A percentile compares a stretch with the other conserved stretches of the same genome.
phyloP scores from a whole-genome alignment of 495 filamentous ascomycete species.

The Daldinia loculata region DNA sequence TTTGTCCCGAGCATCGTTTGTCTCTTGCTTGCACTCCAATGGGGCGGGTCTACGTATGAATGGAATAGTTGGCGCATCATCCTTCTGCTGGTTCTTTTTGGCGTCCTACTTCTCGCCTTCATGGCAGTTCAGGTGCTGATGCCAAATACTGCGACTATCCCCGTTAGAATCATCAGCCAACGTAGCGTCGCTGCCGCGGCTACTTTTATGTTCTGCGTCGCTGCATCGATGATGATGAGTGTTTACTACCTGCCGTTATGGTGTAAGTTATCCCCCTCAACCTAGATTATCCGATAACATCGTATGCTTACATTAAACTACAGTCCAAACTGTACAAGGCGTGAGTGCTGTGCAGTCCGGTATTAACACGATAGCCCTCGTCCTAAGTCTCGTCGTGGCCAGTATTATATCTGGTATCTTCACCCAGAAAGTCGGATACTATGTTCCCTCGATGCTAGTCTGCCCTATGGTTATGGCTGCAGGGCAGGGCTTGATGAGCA shows the following conservation, averaged over 20 bases:
- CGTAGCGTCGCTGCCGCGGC: conserved; percentile 72
- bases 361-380: conserved; percentile 67
- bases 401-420: conserved; percentile 60
- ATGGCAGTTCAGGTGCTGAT: conserved; percentile 69
- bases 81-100: conserved; percentile 71
- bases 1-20: conserved; percentile 78
- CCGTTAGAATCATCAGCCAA: conserved; percentile 74
- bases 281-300: conserved; percentile 44
- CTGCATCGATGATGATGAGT: conserved; percentile 73
- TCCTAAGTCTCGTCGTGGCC: conserved; percentile 60
- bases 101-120: conserved; percentile 69
- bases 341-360: conserved; percentile 65
- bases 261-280: conserved; percentile 65
- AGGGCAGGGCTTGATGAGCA: conserved; percentile 74
- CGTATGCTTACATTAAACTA: conserved; percentile 60
- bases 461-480: conserved; percentile 67
- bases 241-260: conserved; percentile 76
- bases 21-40: conserved; percentile 82
- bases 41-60: conserved; percentile 77
- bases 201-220: conserved; percentile 66
- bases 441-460: conserved; percentile 70
- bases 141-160: conserved; percentile 79
- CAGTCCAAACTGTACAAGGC: conserved; percentile 76
- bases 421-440: conserved; percentile 71
- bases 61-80: conserved; percentile 76